These are phyloP conservation scores for Purshia tridentata DNA, from an alignment of 306 rosid genomes.

Conservation along the genomic window DNA sequence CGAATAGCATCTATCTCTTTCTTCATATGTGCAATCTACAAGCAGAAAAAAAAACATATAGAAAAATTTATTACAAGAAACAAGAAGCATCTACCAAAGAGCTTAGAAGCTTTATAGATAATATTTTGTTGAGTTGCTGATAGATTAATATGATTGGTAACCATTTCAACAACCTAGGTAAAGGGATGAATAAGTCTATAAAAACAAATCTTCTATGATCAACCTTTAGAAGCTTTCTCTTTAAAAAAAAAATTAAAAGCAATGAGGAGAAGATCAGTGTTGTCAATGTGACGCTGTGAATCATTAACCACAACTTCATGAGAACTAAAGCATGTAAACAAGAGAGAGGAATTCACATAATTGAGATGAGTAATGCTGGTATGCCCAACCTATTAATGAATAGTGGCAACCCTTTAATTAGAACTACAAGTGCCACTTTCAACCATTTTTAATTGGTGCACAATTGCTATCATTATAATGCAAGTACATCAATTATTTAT, in stretches of 20 bases:
- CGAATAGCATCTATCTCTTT: constrained; percentile 95
- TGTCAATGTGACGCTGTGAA: neutral
- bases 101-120: constrained; percentile 2
- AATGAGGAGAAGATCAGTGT: neutral
- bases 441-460: neutral
- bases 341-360: neutral
- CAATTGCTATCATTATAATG: neutral
- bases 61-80: constrained; percentile 11
- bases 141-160: neutral
- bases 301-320: neutral
- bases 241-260: neutral
- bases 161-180: neutral
- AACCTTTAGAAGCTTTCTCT: neutral
- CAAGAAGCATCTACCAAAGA: neutral
- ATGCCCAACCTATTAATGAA: neutral
- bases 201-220: neutral
- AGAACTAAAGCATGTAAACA: neutral
- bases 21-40: constrained; percentile 88
- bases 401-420: neutral
- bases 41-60: constrained; percentile 7
- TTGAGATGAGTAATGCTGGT: neutral
- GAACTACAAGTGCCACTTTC: neutral
- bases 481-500: neutral
- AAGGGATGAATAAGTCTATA: neutral
- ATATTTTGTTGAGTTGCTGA: neutral